Conservation (phyloP, 805 yeast genomes). For the Candida nitratophila region DNA sequence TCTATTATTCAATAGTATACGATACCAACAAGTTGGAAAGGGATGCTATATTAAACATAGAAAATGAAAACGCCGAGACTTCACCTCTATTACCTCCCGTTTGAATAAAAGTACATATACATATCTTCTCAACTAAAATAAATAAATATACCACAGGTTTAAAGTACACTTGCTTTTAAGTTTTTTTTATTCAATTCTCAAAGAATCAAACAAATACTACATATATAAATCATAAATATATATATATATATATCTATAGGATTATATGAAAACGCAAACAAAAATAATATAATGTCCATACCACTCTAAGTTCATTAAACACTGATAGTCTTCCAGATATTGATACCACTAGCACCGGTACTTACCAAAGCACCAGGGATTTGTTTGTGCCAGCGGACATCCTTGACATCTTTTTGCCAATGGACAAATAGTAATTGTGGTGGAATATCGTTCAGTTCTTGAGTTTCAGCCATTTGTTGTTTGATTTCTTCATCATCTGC, state of each 20-base stretch:
- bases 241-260: no score
- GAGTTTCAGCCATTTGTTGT: conserved; percentile 70
- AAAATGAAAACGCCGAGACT: conserved; percentile 7
- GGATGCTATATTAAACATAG: conserved; percentile 12
- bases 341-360: conserved; percentile 93
- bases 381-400: conserved; percentile 96
- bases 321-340: conserved; percentile 94
- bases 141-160: no score
- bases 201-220: neutral
- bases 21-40: conserved; percentile 15
- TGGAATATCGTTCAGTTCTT: conserved; percentile 84
- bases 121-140: no score
- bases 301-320: conserved; percentile 38
- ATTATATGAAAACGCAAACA: no score
- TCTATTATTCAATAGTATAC: conserved; percentile 34
- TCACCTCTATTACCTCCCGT: neutral
- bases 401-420: conserved; percentile 97
- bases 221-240: neutral
- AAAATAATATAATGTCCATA: no score
- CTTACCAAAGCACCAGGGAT: conserved; percentile 93
- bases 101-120: neutral
- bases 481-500: conserved; percentile 94
- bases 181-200: no score
- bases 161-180: neutral
- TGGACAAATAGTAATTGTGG: conserved; percentile 94